Evolutionary conservation across 257 asterid genomes (phyloP).

Genomic region (Lycium ferocissimum): DNA sequence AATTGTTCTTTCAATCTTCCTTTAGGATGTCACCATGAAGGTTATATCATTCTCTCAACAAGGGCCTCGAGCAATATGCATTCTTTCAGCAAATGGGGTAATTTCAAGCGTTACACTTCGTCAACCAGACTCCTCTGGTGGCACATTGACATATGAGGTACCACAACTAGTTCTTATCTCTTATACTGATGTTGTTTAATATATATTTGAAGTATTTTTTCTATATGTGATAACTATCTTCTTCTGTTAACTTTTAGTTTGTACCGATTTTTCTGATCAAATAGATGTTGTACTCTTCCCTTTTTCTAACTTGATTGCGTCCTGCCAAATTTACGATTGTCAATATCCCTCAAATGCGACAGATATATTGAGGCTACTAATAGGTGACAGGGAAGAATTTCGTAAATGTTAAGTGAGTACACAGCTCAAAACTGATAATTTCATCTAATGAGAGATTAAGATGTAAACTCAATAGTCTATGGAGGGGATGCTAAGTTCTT

Average conservation of each 20-base stretch:
- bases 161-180: conserved; percentile 18
- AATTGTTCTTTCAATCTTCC: conserved; percentile 12
- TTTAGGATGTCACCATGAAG: conserved; percentile 83
- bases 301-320: no score
- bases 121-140: conserved; percentile 90
- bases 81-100: conserved; percentile 81
- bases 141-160: conserved; percentile 88
- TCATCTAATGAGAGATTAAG: neutral
- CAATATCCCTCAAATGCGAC: neutral
- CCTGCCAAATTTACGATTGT: neutral
- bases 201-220: neutral
- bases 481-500: no score
- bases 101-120: conserved; percentile 85
- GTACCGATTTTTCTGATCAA: neutral
- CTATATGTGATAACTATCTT: neutral
- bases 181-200: neutral
- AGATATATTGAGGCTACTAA: neutral
- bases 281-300: neutral
- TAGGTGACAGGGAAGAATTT: neutral
- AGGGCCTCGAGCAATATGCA: conserved; percentile 87
- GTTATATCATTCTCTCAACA: conserved; percentile 84
- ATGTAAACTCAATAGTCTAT: neutral
- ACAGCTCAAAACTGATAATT: neutral
- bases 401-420: neutral
- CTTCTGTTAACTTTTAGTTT: neutral